These are phyloP conservation scores for Heteromeles arbutifolia DNA, from an alignment of 306 rosid genomes.

Conservation along the genomic window DNA sequence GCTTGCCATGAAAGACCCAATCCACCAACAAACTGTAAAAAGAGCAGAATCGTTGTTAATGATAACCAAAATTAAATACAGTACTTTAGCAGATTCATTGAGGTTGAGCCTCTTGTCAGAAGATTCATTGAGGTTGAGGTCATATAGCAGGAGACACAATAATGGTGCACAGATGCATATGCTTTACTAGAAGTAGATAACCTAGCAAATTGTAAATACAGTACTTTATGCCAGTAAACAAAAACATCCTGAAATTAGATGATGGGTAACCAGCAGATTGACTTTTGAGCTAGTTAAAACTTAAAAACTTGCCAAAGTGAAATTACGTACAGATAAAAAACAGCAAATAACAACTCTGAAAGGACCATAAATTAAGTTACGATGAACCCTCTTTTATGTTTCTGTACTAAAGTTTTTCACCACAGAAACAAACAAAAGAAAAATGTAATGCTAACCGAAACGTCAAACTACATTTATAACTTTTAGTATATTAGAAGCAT, in stretches of 20 bases:
- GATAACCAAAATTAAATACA: neutral
- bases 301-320: neutral
- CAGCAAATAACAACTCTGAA: neutral
- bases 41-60: slow-evolving; percentile 8
- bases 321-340: neutral
- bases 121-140: neutral
- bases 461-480: neutral
- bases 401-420: neutral
- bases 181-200: neutral
- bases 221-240: neutral
- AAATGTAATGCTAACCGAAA: neutral
- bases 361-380: neutral
- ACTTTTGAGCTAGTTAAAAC: neutral
- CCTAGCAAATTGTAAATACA: neutral
- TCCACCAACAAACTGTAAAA: slow-evolving; percentile 85
- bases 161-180: neutral
- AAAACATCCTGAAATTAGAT: neutral
- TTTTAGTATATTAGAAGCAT: neutral
- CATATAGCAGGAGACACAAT: neutral
- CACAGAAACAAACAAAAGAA: neutral
- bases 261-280: neutral
- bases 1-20: slow-evolving; percentile 94
- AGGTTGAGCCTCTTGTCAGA: neutral
- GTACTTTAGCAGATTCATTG: no score
- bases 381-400: neutral